Evolutionary conservation across 2,329 filamentous ascomycete species (phyloP).

Genomic region (Neonectria coccinea): DNA sequence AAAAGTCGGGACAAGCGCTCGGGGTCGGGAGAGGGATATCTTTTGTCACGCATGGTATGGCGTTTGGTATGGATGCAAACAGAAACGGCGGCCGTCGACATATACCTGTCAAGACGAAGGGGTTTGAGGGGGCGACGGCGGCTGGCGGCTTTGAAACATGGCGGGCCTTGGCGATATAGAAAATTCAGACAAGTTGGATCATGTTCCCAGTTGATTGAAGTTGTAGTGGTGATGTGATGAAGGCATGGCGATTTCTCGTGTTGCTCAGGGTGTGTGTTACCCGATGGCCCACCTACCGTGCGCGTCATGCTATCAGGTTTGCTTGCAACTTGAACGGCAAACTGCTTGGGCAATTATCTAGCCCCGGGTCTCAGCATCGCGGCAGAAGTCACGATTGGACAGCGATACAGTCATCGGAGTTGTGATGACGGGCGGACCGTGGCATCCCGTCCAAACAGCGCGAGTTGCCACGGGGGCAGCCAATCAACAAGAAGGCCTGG

Average conservation of each 20-base stretch:
- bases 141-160: constrained; percentile 5
- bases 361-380: neutral
- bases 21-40: constrained; percentile 30
- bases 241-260: neutral
- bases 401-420: neutral
- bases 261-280: neutral
- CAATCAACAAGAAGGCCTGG: neutral
- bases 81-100: constrained; percentile 32
- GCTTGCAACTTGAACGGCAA: neutral
- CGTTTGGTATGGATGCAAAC: constrained; percentile 43
- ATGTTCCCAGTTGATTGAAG: constrained; percentile 2
- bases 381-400: neutral
- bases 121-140: constrained; percentile 18
- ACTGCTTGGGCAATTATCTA: neutral
- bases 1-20: constrained; percentile 9
- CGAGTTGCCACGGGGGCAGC: neutral
- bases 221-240: neutral
- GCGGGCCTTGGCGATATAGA: constrained; percentile 10
- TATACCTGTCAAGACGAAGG: constrained; percentile 33
- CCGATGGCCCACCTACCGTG: neutral
- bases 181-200: constrained; percentile 24
- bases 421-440: neutral
- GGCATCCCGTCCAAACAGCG: neutral
- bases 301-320: neutral
- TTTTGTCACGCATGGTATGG: constrained; percentile 46